Percentiles rank a stretch among this genome's conserved stretches.
Conservation (phyloP, 257 asterid species). For the Solanum bukasovii region DNA sequence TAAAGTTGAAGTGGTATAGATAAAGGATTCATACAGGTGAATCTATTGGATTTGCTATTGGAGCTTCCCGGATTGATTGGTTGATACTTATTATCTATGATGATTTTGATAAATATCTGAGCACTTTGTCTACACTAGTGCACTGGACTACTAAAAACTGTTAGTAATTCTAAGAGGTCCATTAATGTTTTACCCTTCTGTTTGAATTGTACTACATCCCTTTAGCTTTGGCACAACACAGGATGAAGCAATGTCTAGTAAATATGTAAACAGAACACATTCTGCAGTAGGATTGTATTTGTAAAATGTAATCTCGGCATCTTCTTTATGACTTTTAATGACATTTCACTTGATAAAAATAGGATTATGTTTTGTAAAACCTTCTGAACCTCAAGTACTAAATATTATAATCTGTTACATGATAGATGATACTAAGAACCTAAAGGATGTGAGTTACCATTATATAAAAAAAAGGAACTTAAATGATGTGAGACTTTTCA, state of each 20-base stretch:
- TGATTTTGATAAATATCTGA: background rate
- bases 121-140: background rate
- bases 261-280: background rate
- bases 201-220: background rate
- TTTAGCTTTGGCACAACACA: background rate
- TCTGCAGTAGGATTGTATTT: background rate
- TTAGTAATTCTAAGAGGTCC: background rate
- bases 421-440: background rate
- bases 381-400: background rate
- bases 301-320: background rate
- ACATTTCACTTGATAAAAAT: background rate
- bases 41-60: background rate
- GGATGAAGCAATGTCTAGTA: background rate
- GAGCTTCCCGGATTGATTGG: background rate
- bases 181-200: background rate
- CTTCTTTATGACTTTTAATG: background rate
- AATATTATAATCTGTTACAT: background rate
- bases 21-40: background rate
- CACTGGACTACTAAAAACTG: background rate
- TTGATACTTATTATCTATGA: background rate
- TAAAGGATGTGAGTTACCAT: background rate
- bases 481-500: background rate
- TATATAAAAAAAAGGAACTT: background rate
- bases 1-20: background rate
- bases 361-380: background rate